Base-by-base conservation (phyloP, 2,329 filamentous ascomycete species). In the Xylaria sp. region DNA sequence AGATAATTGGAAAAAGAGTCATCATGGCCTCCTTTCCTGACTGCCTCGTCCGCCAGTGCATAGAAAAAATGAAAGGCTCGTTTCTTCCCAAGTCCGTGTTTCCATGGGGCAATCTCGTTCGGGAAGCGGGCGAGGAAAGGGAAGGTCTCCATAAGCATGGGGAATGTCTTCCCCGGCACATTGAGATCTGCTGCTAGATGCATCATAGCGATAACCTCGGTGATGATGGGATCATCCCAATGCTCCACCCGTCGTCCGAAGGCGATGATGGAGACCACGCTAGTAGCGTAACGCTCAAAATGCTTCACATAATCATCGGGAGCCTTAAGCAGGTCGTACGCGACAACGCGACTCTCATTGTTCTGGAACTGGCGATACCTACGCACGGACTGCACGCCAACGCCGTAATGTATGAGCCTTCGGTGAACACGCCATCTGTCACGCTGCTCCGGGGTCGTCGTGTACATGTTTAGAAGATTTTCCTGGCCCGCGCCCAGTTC, bases 151-250 rank as follows among this genome's bases (percentile, higher is more conserved):
- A 88, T 82, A 32, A 89, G 76, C 84, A 84, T 87, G 27, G 85
- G 87, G 72, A 86, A 88, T 0, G 78, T 83, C 74, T 86, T 86
- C 9, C 84, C 84, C 0, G 84, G 82, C 55, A 86, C 84, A 71
- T 85, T 86, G 25, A 89, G 78, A 64, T 87, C 86, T 1, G 86
- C 87, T 0, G 87, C 86, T 63, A 86, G 81, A 66, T 89, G 84
- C 82, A 89, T 85, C 37, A 86, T 79, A 0, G 85, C 83, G 66
- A 89, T 85, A n/a, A 86, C 87, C 73, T 89, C 86, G 2, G 86
- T 87, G 68, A 88, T 85, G 73, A 87, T 87, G 4, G 86, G 86
- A 71, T 89, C 87, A 18, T 84, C 79, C 72, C 78, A 84, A 61
- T 76, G 82, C 9, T 81, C 82, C 0, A 87, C 82, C 10, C 87